Conservation (phyloP, 345 rosid species). For the Populus ilicifolia region DNA sequence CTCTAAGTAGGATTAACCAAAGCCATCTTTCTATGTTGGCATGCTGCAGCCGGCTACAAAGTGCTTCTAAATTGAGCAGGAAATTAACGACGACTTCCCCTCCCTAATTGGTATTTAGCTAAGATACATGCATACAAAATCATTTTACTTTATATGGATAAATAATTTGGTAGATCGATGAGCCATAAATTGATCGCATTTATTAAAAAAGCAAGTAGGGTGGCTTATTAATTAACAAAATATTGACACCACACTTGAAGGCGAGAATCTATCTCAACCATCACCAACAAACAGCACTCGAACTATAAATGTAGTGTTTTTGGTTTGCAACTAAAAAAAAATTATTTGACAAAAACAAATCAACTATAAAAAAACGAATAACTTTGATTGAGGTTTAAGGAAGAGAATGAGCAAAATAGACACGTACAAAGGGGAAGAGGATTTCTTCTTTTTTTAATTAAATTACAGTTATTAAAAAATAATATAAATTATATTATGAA, state of each 20-base stretch:
- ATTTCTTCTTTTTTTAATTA: no score
- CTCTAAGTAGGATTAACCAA: no score
- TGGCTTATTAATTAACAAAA: not conserved
- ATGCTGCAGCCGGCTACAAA: no score
- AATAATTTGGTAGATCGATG: not conserved
- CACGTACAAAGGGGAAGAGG: not conserved
- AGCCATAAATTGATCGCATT: not conserved
- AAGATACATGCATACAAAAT: no score
- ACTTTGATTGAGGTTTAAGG: not conserved
- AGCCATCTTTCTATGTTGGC: no score
- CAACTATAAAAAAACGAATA: not conserved
- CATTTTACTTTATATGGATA: not conserved
- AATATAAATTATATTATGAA: no score
- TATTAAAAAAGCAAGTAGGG: not conserved
- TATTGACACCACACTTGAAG: not conserved
- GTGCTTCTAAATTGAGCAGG: no score
- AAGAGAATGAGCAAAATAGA: not conserved
- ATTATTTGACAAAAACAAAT: not conserved
- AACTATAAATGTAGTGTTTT: no score
- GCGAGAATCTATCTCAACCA: not conserved
- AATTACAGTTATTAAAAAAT: accelerated
- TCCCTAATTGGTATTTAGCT: no score
- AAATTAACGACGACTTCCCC: no score
- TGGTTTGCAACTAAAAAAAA: not conserved
- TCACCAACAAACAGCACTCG: not conserved